Conservation (phyloP, 83 land plant genomes). For the Picea abies region DNA sequence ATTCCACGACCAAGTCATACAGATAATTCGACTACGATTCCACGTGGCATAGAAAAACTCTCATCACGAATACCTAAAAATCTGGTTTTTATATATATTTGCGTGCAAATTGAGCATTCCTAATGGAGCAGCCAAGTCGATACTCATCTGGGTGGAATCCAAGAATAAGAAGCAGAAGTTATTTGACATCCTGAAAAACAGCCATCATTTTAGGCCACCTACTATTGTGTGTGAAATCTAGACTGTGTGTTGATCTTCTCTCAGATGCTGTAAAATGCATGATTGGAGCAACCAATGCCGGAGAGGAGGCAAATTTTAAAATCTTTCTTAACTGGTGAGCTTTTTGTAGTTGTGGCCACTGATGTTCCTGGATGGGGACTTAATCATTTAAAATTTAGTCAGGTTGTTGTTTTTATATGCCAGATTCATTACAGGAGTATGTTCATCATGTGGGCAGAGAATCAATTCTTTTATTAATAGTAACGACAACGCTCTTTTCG, state of each 20-base stretch:
- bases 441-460: constrained; percentile 35
- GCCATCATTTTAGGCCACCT: constrained; percentile 79
- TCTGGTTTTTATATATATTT: constrained; percentile 48
- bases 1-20: constrained; percentile 87
- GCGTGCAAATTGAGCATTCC: constrained; percentile 60
- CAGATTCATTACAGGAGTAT: constrained; percentile 80
- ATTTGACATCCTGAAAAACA: constrained; percentile 74
- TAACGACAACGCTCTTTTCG: too few species aligned
- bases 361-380: constrained; percentile 85
- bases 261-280: constrained; percentile 66
- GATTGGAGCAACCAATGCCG: constrained; percentile 84
- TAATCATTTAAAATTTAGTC: constrained; percentile 65
- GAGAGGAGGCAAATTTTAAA: constrained; percentile 78
- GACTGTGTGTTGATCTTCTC: constrained; percentile 80
- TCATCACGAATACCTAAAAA: constrained; percentile 52
- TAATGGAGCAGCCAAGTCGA: constrained; percentile 67
- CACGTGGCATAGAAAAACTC: constrained; percentile 66
- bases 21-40: constrained; percentile 84
- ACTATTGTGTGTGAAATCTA: constrained; percentile 80
- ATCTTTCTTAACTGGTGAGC: constrained; percentile 68
- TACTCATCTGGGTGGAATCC: constrained; percentile 82
- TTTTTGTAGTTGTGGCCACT: constrained; percentile 79
- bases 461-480: too few species aligned
- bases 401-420: constrained; percentile 90
- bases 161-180: constrained; percentile 85